Conservation (phyloP, 768 basidiomycete species). For the Leccinum subtestaceum region DNA sequence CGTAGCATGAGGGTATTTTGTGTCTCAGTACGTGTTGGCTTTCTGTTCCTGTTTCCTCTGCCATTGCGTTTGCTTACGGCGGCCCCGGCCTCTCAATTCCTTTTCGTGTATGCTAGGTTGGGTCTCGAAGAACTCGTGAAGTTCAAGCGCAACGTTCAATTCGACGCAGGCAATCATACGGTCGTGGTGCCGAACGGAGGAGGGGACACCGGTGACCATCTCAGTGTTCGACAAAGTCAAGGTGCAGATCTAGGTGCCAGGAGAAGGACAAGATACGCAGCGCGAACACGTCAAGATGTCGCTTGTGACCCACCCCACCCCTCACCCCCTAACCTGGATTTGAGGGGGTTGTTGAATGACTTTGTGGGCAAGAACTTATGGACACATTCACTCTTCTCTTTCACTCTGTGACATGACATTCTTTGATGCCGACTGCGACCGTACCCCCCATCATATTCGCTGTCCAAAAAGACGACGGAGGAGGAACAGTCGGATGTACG, state of each 20-base stretch:
- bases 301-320: neutral
- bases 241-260: conserved; percentile 66
- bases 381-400: no score
- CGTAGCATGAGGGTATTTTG: no score
- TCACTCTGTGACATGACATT: no score
- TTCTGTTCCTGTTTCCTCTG: no score
- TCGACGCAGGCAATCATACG: conserved; percentile 88
- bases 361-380: neutral
- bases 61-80: no score
- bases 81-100: no score
- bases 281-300: conserved; percentile 42
- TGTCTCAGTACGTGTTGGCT: no score
- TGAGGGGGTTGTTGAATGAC: neutral
- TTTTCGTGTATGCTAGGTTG: conserved; percentile 46
- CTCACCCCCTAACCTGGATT: neutral
- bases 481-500: no score
- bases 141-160: conserved; percentile 87
- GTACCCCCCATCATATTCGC: no score
- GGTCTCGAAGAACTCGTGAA: conserved; percentile 66
- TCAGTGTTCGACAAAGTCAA: no score
- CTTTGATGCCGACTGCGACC: no score
- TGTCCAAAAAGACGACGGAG: no score
- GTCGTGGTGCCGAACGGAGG: conserved; percentile 58
- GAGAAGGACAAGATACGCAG: conserved; percentile 93
- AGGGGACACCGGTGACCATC: conserved; percentile 47